These are phyloP conservation scores for Floccularia luteovirens DNA, from an alignment of 768 basidiomycete genomes.

Conservation along the genomic window DNA sequence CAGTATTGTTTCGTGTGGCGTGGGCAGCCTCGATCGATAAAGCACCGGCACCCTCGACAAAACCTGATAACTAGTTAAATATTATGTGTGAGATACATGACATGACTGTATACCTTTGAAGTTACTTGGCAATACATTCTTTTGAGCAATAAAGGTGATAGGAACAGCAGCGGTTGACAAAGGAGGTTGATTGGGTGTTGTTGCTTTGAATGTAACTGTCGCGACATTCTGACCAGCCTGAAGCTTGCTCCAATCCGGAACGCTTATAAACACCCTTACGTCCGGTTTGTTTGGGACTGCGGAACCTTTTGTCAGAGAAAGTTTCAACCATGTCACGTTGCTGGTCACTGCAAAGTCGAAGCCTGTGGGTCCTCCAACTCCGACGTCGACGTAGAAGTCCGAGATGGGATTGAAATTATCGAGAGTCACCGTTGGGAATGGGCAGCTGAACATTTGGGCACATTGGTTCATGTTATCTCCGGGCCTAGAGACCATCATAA, in stretches of 20 bases:
- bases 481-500: slow-evolving; percentile 32
- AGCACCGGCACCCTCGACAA: slow-evolving; percentile 56
- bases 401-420: slow-evolving; percentile 49
- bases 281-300: slow-evolving; percentile 41
- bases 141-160: slow-evolving; percentile 26
- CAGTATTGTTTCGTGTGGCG: slow-evolving; percentile 35
- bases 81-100: neutral
- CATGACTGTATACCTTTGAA: slow-evolving; percentile 37
- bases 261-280: slow-evolving; percentile 43
- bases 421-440: slow-evolving; percentile 39
- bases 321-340: slow-evolving; percentile 46
- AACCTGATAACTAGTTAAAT: slow-evolving; percentile 25
- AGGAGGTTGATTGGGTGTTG: slow-evolving; percentile 27
- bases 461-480: slow-evolving; percentile 63
- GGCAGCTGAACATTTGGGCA: slow-evolving; percentile 36
- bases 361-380: slow-evolving; percentile 48
- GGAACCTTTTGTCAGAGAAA: slow-evolving; percentile 38
- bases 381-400: slow-evolving; percentile 53
- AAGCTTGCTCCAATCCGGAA: slow-evolving; percentile 50
- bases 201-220: slow-evolving; percentile 38
- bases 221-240: slow-evolving; percentile 26
- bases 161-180: slow-evolving; percentile 21
- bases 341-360: slow-evolving; percentile 46
- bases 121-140: slow-evolving; percentile 26
- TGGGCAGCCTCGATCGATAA: slow-evolving; percentile 65